phyloP scores from a whole-genome alignment of 2,329 filamentous ascomycete genomes.

The Trichoderma cornu-damae region DNA sequence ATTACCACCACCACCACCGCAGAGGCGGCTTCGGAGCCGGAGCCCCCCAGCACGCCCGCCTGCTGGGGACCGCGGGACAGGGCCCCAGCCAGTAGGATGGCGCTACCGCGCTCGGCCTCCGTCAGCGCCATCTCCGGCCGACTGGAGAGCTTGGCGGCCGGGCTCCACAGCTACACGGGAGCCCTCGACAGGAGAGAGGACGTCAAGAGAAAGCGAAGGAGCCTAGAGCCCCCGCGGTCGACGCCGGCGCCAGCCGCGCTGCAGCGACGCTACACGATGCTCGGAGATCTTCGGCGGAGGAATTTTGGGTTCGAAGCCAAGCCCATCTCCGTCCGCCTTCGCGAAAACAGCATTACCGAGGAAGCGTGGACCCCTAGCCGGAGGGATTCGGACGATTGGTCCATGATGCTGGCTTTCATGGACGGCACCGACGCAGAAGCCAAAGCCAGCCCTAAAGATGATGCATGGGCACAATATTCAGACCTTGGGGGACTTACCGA shows the following conservation, averaged over 20 bases:
- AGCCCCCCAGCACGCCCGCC: slow-evolving; percentile 23
- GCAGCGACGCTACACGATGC: slow-evolving; percentile 25
- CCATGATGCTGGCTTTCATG: slow-evolving; percentile 36
- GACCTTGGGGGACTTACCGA: slow-evolving; percentile 43
- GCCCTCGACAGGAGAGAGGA: slow-evolving; percentile 23
- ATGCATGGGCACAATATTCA: slow-evolving; percentile 44
- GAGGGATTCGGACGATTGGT: slow-evolving; percentile 34
- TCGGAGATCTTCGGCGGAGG: slow-evolving; percentile 26
- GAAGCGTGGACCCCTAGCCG: slow-evolving; percentile 26
- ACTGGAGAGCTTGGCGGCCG: slow-evolving; percentile 29
- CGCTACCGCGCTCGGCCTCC: slow-evolving; percentile 24
- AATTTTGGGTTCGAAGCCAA: slow-evolving; percentile 21
- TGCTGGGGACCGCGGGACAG: slow-evolving; percentile 29
- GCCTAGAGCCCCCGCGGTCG: slow-evolving; percentile 14
- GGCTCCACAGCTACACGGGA: slow-evolving; percentile 27
- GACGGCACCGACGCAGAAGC: slow-evolving; percentile 23
- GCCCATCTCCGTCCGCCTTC: slow-evolving; percentile 18
- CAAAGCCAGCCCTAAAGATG: slow-evolving; percentile 21
- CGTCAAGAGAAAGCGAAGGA: slow-evolving; percentile 16
- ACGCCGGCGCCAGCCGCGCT: slow-evolving; percentile 17
- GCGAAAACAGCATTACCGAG: slow-evolving; percentile 24
- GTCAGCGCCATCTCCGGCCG: slow-evolving; percentile 26
- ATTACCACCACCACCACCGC: too few relatives aligned
- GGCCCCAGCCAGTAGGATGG: slow-evolving; percentile 15
- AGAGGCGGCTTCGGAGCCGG: slow-evolving; percentile 21